Percentiles rank a stretch among this genome's conserved stretches.
Evolutionary conservation across 1,284 basidiomycete genomes (phyloP).

Genomic region (Coniophora puteana): DNA sequence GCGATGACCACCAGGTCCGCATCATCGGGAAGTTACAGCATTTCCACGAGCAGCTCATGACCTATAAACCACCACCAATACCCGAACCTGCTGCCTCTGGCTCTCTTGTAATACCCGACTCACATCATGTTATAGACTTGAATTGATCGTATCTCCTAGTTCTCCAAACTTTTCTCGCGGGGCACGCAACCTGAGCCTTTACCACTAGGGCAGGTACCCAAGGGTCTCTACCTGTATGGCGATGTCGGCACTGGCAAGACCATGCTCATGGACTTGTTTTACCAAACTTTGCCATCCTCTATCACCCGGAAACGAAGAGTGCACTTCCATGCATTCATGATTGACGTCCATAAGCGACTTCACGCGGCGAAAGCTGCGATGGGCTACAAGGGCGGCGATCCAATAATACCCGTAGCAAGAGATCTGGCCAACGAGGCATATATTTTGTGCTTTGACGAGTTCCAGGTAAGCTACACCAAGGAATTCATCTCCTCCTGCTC

Average conservation of each 20-base stretch:
- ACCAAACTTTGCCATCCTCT: slow-evolving; percentile 79
- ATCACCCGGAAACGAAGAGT: slow-evolving; percentile 81
- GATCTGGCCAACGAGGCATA: slow-evolving; percentile 84
- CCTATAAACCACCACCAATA: slow-evolving; percentile 71
- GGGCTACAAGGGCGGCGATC: slow-evolving; percentile 74
- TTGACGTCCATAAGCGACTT: slow-evolving; percentile 93
- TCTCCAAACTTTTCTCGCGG: slow-evolving; percentile 63
- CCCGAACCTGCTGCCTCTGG: slow-evolving; percentile 37
- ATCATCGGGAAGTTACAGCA: slow-evolving; percentile 83
- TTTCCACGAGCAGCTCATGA: slow-evolving; percentile 70
- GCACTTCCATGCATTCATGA: slow-evolving; percentile 99
- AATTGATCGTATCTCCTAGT: slow-evolving; percentile 11
- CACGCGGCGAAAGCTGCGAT: slow-evolving; percentile 74
- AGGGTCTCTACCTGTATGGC: slow-evolving; percentile 95
- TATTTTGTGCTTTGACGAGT: slow-evolving; percentile 97
- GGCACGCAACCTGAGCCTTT: slow-evolving; percentile 36
- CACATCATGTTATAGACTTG: slow-evolving; percentile 3
- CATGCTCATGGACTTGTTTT: slow-evolving; percentile 99
- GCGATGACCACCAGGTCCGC: slow-evolving; percentile 81
- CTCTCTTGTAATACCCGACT: slow-evolving; percentile 38
- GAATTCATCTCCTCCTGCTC: background rate
- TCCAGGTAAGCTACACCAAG: slow-evolving; percentile 64
- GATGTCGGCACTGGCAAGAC: slow-evolving; percentile 97
- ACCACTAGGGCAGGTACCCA: slow-evolving; percentile 60
- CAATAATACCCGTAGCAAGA: slow-evolving; percentile 85